A percentile compares a stretch with the other conserved stretches of the same genome.
Conservation (phyloP, 208 protist genomes). For the Trypanosoma boissoni region DNA sequence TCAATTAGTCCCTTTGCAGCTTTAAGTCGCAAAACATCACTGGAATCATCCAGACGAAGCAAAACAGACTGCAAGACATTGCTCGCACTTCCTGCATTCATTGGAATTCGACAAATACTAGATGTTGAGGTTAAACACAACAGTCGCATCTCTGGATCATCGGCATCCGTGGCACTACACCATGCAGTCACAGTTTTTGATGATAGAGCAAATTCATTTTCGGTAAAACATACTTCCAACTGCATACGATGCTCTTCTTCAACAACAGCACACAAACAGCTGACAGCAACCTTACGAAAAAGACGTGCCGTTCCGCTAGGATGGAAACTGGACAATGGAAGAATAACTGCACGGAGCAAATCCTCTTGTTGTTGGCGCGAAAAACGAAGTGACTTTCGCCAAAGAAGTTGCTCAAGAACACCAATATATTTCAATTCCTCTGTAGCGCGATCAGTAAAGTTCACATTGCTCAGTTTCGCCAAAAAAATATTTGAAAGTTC, state of each 20-base stretch:
- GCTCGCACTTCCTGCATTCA: conserved; percentile 50
- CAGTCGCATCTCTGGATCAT: conserved; percentile 85
- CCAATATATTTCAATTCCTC: conserved; percentile 76
- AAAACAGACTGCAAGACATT: conserved; percentile 74
- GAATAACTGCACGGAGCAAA: conserved; percentile 58
- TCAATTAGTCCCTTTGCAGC: conserved; percentile 38
- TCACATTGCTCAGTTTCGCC: conserved; percentile 53
- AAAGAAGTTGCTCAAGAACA: conserved; percentile 72
- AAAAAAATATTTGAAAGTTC: conserved; percentile 64
- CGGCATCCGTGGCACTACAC: conserved; percentile 74
- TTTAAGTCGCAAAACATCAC: conserved; percentile 52
- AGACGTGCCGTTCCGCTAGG: conserved; percentile 65
- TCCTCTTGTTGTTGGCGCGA: conserved; percentile 37
- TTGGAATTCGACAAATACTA: conserved; percentile 49
- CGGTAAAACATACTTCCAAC: conserved; percentile 26
- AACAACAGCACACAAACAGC: conserved; percentile 68
- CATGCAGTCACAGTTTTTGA: conserved; percentile 53
- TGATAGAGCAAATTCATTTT: conserved; percentile 37
- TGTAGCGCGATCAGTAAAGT: conserved; percentile 66
- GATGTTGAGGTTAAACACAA: conserved; percentile 60
- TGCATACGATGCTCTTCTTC: conserved; percentile 23
- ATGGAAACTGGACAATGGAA: conserved; percentile 63
- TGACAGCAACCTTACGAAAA: conserved; percentile 84
- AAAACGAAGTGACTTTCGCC: conserved; percentile 35
- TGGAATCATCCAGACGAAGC: conserved; percentile 82